These are phyloP conservation scores for Cryptococcus sp. DNA, from an alignment of 1,284 basidiomycete genomes.

Conservation along the genomic window DNA sequence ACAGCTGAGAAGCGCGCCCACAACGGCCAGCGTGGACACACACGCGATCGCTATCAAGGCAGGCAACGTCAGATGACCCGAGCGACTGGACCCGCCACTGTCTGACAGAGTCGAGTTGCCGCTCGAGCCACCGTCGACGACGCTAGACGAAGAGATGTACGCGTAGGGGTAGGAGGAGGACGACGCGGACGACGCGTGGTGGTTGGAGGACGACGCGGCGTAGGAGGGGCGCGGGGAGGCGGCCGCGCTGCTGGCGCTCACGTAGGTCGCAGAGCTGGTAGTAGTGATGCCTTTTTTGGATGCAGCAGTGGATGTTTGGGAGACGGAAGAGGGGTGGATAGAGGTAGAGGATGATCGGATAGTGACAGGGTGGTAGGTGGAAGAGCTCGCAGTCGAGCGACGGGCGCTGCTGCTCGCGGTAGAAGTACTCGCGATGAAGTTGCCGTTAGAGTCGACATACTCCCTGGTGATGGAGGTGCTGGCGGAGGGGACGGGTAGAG, in stretches of 20 bases:
- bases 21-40: background rate
- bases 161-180: background rate
- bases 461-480: no score
- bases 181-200: background rate
- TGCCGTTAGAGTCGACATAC: no score
- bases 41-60: slow-evolving; percentile 5
- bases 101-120: background rate
- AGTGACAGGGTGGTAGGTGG: no score
- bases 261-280: background rate
- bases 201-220: background rate
- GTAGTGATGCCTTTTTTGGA: background rate
- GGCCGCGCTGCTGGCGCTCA: background rate
- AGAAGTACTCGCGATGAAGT: no score
- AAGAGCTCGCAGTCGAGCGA: no score
- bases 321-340: no score
- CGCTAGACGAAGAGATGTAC: background rate
- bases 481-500: no score
- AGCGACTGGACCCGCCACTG: background rate
- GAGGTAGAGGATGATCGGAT: no score
- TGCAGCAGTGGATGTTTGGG: no score
- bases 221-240: background rate
- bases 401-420: no score
- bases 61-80: background rate
- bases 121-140: background rate
- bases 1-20: slow-evolving; percentile 3